These are phyloP conservation scores for Aureobasidium sp. DNA, from an alignment of 2,329 filamentous ascomycete species.

Conservation along the genomic window DNA sequence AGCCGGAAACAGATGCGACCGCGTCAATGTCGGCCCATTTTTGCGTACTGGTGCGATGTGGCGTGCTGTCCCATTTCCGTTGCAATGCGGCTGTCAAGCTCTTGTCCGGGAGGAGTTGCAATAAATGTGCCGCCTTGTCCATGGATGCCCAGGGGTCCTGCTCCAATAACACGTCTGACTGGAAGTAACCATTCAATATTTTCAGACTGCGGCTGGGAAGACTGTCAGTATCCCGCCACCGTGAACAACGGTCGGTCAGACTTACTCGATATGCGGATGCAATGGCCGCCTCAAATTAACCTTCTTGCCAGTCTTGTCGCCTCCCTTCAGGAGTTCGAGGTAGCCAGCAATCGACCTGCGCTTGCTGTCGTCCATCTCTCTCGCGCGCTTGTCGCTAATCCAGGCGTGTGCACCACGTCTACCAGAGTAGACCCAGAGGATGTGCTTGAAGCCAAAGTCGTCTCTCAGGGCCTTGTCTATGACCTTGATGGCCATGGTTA, in stretches of 20 bases:
- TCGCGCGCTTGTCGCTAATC: conserved; percentile 87
- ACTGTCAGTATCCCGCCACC: not conserved
- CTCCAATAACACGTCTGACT: conserved; percentile 68
- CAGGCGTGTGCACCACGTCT: conserved; percentile 95
- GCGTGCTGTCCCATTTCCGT: conserved; percentile 84
- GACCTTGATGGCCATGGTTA: conserved; percentile 95
- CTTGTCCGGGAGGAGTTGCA: conserved; percentile 78
- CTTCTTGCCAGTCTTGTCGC: conserved; percentile 76
- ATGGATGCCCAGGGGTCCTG: conserved; percentile 78
- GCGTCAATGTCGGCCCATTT: conserved; percentile 96
- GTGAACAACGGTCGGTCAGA: conserved; percentile 14
- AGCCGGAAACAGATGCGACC: conserved; percentile 64
- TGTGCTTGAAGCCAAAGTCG: conserved; percentile 94
- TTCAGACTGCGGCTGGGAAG: conserved; percentile 66
- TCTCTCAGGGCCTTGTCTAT: conserved; percentile 80
- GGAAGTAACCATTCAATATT: conserved; percentile 77
- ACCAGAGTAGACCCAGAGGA: conserved; percentile 97
- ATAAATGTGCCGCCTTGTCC: conserved; percentile 67
- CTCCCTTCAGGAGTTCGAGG: conserved; percentile 81
- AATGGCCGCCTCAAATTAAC: conserved; percentile 78
- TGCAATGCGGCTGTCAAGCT: conserved; percentile 69
- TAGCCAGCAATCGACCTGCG: conserved; percentile 81
- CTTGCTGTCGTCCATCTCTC: conserved; percentile 77
- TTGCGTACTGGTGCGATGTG: conserved; percentile 63
- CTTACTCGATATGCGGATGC: conserved; percentile 77